Conservation (phyloP, 345 rosid species). For the Laguncularia racemosa region DNA sequence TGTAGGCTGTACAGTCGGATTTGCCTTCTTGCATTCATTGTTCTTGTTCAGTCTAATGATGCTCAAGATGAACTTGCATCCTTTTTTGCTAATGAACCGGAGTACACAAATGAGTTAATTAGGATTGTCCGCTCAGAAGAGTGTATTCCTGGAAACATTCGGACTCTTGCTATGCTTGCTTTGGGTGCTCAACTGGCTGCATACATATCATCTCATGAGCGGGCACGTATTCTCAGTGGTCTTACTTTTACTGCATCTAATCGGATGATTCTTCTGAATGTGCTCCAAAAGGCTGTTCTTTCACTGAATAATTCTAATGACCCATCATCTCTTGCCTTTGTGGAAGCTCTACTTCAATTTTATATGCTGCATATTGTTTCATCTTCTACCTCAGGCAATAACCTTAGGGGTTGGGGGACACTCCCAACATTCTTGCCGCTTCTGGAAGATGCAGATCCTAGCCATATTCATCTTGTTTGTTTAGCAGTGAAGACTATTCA, state of each 20-base stretch:
- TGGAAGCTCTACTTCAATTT: conserved; percentile 92
- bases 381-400: conserved; percentile 88
- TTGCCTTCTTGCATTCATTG: conserved; percentile 89
- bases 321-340: conserved; percentile 81
- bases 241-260: conserved; percentile 88
- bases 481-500: conserved; percentile 87
- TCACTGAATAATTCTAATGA: conserved; percentile 75
- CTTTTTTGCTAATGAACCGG: conserved; percentile 93
- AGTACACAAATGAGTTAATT: conserved; percentile 86
- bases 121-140: conserved; percentile 91
- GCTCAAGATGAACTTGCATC: conserved; percentile 84
- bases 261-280: conserved; percentile 85
- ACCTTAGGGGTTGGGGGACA: conserved; percentile 93
- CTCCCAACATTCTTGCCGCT: conserved; percentile 91
- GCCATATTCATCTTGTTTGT: conserved; percentile 83
- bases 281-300: conserved; percentile 88
- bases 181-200: conserved; percentile 94
- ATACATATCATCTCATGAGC: conserved; percentile 87
- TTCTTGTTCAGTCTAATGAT: conserved; percentile 91
- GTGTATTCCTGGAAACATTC: conserved; percentile 68
- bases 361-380: conserved; percentile 94
- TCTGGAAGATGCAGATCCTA: conserved; percentile 76
- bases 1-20: conserved; percentile 91
- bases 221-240: conserved; percentile 86
- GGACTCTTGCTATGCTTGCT: conserved; percentile 94